Percentiles rank a stretch among this genome's conserved stretches.
Conservation (phyloP, 495 filamentous ascomycete genomes). For the Sabuloglossum arenarium region DNA sequence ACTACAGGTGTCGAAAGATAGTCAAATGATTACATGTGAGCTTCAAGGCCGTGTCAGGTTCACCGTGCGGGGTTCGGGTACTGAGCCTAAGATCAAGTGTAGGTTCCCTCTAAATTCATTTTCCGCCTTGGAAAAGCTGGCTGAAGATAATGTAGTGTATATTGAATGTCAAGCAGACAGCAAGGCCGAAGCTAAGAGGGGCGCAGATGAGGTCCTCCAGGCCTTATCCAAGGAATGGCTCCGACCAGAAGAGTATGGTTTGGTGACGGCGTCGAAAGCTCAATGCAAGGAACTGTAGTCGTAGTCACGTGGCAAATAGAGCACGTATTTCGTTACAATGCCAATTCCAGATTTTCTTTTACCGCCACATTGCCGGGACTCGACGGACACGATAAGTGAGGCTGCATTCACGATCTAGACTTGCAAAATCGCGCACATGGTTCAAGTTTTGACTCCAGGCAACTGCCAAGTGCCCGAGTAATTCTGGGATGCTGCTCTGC, state of each 20-base stretch:
- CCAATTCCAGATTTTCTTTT: too few relatives aligned
- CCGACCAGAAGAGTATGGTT: neutral
- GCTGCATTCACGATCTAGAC: neutral
- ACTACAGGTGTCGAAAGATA: conserved; percentile 34
- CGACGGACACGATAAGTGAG: neutral
- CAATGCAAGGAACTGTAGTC: too few relatives aligned
- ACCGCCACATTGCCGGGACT: too few relatives aligned
- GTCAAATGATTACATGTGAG: conserved; percentile 56
- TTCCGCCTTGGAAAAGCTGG: neutral
- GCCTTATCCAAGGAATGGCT: neutral
- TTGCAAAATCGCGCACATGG: neutral
- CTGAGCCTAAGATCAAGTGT: conserved; percentile 50
- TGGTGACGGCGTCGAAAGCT: neutral
- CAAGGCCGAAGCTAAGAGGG: neutral
- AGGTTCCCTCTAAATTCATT: conserved; percentile 7
- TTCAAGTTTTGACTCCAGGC: neutral
- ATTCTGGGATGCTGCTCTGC: neutral
- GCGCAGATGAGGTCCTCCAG: neutral
- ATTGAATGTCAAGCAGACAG: neutral
- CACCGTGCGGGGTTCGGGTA: conserved; percentile 47
- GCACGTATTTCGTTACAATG: too few relatives aligned
- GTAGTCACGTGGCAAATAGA: neutral
- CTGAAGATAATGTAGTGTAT: neutral
- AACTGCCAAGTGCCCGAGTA: too few relatives aligned
- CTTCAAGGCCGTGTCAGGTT: conserved; percentile 35